Conservation (phyloP, 768 basidiomycete genomes). For the Lyophyllum semitale region DNA sequence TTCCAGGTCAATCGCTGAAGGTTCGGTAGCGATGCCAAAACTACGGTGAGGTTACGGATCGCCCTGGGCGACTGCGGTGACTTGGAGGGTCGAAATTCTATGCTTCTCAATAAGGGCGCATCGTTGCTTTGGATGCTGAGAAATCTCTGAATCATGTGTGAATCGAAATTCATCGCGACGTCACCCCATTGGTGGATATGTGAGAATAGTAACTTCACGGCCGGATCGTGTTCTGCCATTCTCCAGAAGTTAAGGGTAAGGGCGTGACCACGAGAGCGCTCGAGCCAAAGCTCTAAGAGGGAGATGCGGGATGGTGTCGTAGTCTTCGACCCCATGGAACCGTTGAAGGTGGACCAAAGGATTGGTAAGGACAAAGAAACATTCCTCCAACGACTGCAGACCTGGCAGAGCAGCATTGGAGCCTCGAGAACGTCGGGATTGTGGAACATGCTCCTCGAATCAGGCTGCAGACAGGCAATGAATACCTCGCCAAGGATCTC, state of each 20-base stretch:
- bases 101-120: neutral
- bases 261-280: neutral
- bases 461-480: too few species aligned
- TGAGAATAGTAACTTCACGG: neutral
- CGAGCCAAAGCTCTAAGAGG: too few species aligned
- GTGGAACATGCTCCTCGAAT: neutral
- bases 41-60: neutral
- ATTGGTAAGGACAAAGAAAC: neutral
- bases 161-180: neutral
- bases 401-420: neutral
- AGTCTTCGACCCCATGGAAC: neutral
- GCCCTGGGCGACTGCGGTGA: neutral
- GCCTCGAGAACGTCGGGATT: neutral
- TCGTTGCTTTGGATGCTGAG: too few species aligned
- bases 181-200: neutral
- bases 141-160: too few species aligned
- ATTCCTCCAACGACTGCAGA: neutral
- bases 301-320: neutral
- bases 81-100: neutral
- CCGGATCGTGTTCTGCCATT: neutral
- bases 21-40: neutral
- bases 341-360: neutral
- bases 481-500: neutral
- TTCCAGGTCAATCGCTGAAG: neutral
- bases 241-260: neutral